Evolutionary conservation across 176 grass and related monocot species (phyloP).

Genomic region (Leersia perrieri): DNA sequence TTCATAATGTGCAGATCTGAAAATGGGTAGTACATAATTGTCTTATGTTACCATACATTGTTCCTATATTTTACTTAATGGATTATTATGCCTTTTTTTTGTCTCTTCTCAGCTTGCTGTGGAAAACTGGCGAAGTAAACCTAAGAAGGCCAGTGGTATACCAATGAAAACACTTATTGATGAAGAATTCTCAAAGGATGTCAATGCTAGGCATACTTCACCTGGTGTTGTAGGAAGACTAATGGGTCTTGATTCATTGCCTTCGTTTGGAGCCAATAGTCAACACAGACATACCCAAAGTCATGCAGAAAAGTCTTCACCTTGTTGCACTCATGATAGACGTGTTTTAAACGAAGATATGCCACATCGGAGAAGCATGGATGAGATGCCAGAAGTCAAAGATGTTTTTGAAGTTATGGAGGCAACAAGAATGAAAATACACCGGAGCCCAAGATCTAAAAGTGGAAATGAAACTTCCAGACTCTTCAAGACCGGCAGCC

Average conservation of each 20-base stretch:
- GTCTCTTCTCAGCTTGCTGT: slow-evolving; percentile 45
- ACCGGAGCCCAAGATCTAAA: slow-evolving; percentile 41
- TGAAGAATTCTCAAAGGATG: slow-evolving; percentile 76
- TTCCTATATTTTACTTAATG: slow-evolving; percentile 14
- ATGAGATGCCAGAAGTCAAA: slow-evolving; percentile 73
- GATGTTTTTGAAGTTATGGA: slow-evolving; percentile 96
- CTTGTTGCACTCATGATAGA: slow-evolving; percentile 46
- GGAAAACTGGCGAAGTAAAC: slow-evolving; percentile 45
- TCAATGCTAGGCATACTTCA: slow-evolving; percentile 63
- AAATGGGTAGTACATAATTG: background rate
- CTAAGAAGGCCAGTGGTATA: slow-evolving; percentile 42
- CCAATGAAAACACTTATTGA: slow-evolving; percentile 87
- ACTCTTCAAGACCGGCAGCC: slow-evolving; percentile 28
- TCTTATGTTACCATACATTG: slow-evolving; percentile 6
- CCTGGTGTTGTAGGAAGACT: slow-evolving; percentile 81
- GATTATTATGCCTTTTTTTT: slow-evolving; percentile 5
- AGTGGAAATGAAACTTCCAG: slow-evolving; percentile 36
- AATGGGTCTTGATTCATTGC: slow-evolving; percentile 92
- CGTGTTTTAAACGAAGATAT: slow-evolving; percentile 39
- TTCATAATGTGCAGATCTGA: too few species aligned
- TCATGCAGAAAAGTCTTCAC: slow-evolving; percentile 26
- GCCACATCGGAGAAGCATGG: slow-evolving; percentile 39
- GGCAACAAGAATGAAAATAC: slow-evolving; percentile 52
- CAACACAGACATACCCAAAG: slow-evolving; percentile 37
- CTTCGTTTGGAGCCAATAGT: slow-evolving; percentile 35